Base-by-base conservation (phyloP, 345 rosid genomes). In the Salix caprea region DNA sequence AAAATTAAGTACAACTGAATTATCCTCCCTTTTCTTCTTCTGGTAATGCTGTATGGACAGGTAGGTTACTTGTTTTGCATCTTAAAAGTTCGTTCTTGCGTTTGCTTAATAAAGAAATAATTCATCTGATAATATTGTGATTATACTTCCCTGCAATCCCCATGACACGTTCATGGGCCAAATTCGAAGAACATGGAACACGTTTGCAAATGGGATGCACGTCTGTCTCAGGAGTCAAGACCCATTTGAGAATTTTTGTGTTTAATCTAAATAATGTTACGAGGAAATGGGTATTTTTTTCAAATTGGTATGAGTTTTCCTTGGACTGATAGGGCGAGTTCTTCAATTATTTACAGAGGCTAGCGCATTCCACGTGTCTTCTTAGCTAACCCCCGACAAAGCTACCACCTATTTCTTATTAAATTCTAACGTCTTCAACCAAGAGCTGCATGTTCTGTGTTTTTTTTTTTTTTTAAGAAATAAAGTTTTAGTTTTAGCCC, bases 121-220 rank as follows among this genome's bases (percentile, higher is more conserved):
- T 78, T 73, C 77, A 81, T 77, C 64, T 61, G 9, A 72, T 52
- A 15, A 76, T 23, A 13, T 7, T 23, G 42, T 36, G 32, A 46
- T 19, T 23, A 37, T 18, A 64, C 32, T 70, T 19, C n/a, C 26
- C 39, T 19, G 26, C 44, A 39, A 16, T 10, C 46, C 60, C 44
- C 4, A 28, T 2, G 26, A 48, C 34, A 40, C 44, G 66, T 65
- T 24, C 28, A 42, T 16, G 60, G 74, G 64, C 65, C 52, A 34
- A 21, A 7, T 5, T 1, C 18, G 34, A 46, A 46, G 79, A 74
- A 60, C 69, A 56, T 34, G 75, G 44, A 65, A 34, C 77, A 26
- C 54, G 46, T 19, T 54, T 37, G 10, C 36, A 67, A 19, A 81
- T 88, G 89, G 87, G 58, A 71, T 11, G 87, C 91, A 88, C 89